These are phyloP conservation scores for Lactarius sanguifluus DNA, from an alignment of 768 basidiomycete genomes.

Conservation along the genomic window DNA sequence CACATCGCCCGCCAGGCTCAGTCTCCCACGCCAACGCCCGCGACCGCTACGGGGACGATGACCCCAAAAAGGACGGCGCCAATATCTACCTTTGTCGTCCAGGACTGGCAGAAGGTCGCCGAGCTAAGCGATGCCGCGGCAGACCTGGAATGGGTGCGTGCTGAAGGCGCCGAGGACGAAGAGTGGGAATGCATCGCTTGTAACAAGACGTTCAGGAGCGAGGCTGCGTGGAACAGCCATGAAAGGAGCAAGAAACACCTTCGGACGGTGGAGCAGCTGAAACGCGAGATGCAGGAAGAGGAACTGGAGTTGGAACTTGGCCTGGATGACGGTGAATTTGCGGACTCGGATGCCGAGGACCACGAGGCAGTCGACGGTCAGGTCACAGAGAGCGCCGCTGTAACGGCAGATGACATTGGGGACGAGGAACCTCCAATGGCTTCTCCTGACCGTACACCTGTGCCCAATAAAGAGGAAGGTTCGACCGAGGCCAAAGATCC, in stretches of 20 bases:
- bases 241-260: slow-evolving; percentile 94
- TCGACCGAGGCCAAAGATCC: slow-evolving; percentile 14
- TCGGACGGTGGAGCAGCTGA: slow-evolving; percentile 79
- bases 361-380: slow-evolving; percentile 6
- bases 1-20: slow-evolving; percentile 53
- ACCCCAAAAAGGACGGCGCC: slow-evolving; percentile 38
- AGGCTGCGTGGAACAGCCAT: slow-evolving; percentile 95
- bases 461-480: slow-evolving; percentile 8
- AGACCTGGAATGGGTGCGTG: slow-evolving; percentile 75
- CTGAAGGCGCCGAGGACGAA: slow-evolving; percentile 67
- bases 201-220: slow-evolving; percentile 82
- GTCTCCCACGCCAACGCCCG: slow-evolving; percentile 35
- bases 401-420: not conserved
- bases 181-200: slow-evolving; percentile 98
- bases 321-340: slow-evolving; percentile 13
- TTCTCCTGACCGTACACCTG: slow-evolving; percentile 14
- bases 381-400: slow-evolving; percentile 12
- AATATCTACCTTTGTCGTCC: slow-evolving; percentile 64
- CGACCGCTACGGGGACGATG: slow-evolving; percentile 25
- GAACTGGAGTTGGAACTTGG: slow-evolving; percentile 54
- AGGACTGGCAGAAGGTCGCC: slow-evolving; percentile 84
- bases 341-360: slow-evolving; percentile 21
- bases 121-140: slow-evolving; percentile 43
- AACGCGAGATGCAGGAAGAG: slow-evolving; percentile 74
- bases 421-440: slow-evolving; percentile 9